Evolutionary conservation across 176 grass and related monocot genomes (phyloP).

Genomic region (Bromus sterilis): DNA sequence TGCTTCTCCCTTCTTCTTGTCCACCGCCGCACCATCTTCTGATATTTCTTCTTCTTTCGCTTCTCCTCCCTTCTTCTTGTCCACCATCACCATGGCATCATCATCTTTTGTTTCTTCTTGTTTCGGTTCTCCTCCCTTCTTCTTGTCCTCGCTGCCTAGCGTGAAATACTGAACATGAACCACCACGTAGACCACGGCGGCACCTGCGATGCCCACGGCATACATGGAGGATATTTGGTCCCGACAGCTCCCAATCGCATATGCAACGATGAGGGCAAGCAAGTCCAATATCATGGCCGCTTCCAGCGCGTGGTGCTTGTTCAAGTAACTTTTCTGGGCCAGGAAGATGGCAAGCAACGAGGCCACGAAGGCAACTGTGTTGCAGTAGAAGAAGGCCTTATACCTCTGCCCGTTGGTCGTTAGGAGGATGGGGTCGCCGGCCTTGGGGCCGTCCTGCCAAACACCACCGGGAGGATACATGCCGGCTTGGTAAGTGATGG

Average conservation of each 20-base stretch:
- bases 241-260: slow-evolving; percentile 1
- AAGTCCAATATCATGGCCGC: slow-evolving; percentile 17
- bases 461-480: slow-evolving; percentile 31
- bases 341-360: slow-evolving; percentile 30
- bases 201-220: not conserved
- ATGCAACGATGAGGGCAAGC: slow-evolving; percentile 27
- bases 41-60: not conserved
- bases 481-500: slow-evolving; percentile 36
- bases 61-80: not conserved
- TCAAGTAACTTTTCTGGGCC: not conserved
- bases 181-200: not conserved
- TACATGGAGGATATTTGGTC: not conserved
- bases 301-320: not conserved
- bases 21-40: not conserved
- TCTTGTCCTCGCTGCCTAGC: not conserved
- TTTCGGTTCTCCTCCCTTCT: no score
- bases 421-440: slow-evolving; percentile 4
- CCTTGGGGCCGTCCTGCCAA: slow-evolving; percentile 9
- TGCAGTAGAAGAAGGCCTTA: slow-evolving; percentile 31
- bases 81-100: not conserved
- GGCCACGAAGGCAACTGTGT: slow-evolving; percentile 27
- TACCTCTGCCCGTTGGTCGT: not conserved
- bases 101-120: no score
- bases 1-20: not conserved
- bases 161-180: not conserved